Evolutionary conservation across 805 yeast genomes (phyloP).

Genomic region (Blastobotrys terrestris): DNA sequence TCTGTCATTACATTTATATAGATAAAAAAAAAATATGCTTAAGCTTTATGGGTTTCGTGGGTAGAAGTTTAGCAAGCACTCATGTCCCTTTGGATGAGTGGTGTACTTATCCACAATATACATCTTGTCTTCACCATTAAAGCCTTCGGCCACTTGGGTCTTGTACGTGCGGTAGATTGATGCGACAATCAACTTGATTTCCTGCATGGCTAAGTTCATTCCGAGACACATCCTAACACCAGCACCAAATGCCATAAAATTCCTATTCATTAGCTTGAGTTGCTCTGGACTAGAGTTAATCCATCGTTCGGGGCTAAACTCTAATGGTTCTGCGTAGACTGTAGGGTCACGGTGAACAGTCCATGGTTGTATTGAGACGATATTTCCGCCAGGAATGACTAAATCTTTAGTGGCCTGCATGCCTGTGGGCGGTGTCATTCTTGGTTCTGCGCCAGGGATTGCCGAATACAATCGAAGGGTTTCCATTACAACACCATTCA

Average conservation of each 20-base stretch:
- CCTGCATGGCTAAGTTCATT: constrained; percentile 58
- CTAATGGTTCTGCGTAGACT: constrained; percentile 47
- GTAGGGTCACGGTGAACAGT: constrained; percentile 48
- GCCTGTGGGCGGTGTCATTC: constrained; percentile 38
- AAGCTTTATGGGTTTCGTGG: not conserved
- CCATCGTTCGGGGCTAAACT: constrained; percentile 63
- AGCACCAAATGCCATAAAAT: constrained; percentile 64
- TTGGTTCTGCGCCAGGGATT: constrained; percentile 69
- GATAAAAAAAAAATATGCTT: not conserved
- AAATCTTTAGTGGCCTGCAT: constrained; percentile 16
- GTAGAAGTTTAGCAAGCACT: constrained; percentile 42
- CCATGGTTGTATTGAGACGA: constrained; percentile 61
- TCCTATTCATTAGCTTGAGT: constrained; percentile 41
- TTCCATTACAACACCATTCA: constrained; percentile 60
- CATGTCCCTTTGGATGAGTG: constrained; percentile 46
- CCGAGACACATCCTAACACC: constrained; percentile 75
- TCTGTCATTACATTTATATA: not conserved
- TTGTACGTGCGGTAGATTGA: constrained; percentile 36
- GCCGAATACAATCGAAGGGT: constrained; percentile 58
- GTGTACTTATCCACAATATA: constrained; percentile 52
- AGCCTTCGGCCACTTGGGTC: constrained; percentile 15
- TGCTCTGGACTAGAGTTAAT: constrained; percentile 31
- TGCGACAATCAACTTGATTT: constrained; percentile 53
- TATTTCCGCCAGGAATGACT: constrained; percentile 47
- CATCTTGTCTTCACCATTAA: constrained; percentile 48